Evolutionary conservation across 2,329 filamentous ascomycete species (phyloP).

Genomic region (Calonectria pauciramosa): DNA sequence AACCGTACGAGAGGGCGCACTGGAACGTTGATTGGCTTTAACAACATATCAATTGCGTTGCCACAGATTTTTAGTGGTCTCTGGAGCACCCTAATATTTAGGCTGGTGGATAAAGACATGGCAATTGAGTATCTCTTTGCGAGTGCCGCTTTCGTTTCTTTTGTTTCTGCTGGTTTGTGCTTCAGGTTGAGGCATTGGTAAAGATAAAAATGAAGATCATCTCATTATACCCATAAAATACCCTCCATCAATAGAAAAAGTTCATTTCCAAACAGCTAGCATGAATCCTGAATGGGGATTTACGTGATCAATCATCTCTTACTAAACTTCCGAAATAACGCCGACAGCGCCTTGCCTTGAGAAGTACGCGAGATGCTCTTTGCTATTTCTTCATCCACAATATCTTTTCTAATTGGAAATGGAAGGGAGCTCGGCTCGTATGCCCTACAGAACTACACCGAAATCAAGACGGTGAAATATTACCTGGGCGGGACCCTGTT

Average conservation of each 20-base stretch:
- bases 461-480: no score
- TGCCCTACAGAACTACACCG: no score
- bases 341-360: no score
- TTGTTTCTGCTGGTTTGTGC: background rate
- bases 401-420: no score
- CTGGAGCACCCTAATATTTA: background rate
- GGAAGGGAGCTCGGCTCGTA: no score
- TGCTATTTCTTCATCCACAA: no score
- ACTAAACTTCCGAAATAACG: no score
- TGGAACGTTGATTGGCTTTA: background rate
- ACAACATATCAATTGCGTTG: background rate
- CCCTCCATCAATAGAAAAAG: background rate
- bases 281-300: no score
- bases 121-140: background rate
- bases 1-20: background rate
- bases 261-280: background rate
- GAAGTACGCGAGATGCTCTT: no score
- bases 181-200: background rate
- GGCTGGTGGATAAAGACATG: background rate
- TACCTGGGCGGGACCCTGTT: no score
- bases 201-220: background rate
- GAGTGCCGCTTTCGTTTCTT: background rate
- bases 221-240: background rate
- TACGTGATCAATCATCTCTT: background rate
- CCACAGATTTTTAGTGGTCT: background rate